phyloP scores from a whole-genome alignment of 1,284 basidiomycete genomes.

The Tylopilus sp. region DNA sequence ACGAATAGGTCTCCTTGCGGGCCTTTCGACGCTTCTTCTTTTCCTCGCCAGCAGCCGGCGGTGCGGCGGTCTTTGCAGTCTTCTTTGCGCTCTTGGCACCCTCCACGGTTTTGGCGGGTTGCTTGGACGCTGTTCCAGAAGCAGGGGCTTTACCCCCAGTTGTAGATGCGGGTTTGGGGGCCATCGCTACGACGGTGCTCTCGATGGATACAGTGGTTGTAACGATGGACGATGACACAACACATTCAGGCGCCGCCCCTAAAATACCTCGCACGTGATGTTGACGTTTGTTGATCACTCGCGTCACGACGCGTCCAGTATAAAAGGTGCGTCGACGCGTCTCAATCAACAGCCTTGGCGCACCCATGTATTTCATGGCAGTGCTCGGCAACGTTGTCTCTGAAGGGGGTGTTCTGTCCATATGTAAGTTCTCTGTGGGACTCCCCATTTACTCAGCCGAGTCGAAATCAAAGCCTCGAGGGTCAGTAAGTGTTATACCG shows the following conservation, averaged over 20 bases:
- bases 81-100: slow-evolving; percentile 81
- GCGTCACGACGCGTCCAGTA: slow-evolving; percentile 42
- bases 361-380: slow-evolving; percentile 77
- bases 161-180: slow-evolving; percentile 71
- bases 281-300: slow-evolving; percentile 40
- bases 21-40: slow-evolving; percentile 90
- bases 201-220: slow-evolving; percentile 9
- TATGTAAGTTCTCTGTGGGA: slow-evolving; percentile 20
- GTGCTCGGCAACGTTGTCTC: slow-evolving; percentile 74
- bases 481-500: slow-evolving; percentile 31
- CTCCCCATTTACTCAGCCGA: no score
- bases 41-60: slow-evolving; percentile 67
- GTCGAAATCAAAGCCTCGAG: slow-evolving; percentile 32
- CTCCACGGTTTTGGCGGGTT: slow-evolving; percentile 71
- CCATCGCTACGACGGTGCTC: slow-evolving; percentile 41
- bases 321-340: slow-evolving; percentile 33
- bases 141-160: slow-evolving; percentile 82
- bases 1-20: slow-evolving; percentile 88
- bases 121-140: slow-evolving; percentile 69
- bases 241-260: slow-evolving; percentile 22
- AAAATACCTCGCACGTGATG: slow-evolving; percentile 41
- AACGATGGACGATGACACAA: slow-evolving; percentile 22
- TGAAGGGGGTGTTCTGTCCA: slow-evolving; percentile 75
- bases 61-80: slow-evolving; percentile 64
- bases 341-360: slow-evolving; percentile 5